Base-by-base conservation (phyloP, 176 grass and related monocot species). In the Elymus sibiricus region DNA sequence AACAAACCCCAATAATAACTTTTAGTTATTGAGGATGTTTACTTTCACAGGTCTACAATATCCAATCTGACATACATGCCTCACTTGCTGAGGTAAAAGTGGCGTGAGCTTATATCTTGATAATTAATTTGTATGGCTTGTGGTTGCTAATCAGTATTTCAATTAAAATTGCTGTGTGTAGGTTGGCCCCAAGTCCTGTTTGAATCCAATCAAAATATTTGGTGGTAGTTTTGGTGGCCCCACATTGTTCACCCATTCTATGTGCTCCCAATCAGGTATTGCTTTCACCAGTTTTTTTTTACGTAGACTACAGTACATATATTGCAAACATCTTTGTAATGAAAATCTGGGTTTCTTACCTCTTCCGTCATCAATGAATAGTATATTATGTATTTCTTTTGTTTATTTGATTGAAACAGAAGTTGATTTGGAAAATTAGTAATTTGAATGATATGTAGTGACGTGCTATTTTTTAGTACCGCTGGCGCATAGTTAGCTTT, bases 161-260 rank as follows among this genome's bases (percentile, higher is more conserved):
- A 6, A 39, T 77, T 5, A 16, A 16, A 70, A 78, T 80, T 55
- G 6, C 13, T 64, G 2, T 71, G 24, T 84, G 31, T 89, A 98
- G 93, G 93, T 98, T 65, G 96, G 96, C 19, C 96, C 96, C 22
- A 95, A 93, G 85, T 98, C 95, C 86, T 98, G 93, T 87, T 98
- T 98, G 93, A 98, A 98, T 69, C 93, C 96, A 55, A 98, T 98
- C 88, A 98, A 95, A 87, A 98, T 98, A 69, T 98, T 98, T 88
- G 96, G 90, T 25, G 91, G 96, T 78, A 98, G 90, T 91, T 95
- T 98, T 73, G 96, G 96, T 81, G 93, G 90, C 14, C 92, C 96
- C 22, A 95, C 90, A 65, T 88, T 95, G 40, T 98, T 95, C 12
- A 98, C 17, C 93, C 96, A 32, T 94, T 84, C 53, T 98, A 98